Evolutionary conservation across 768 basidiomycete species (phyloP).

Genomic region (Amanita exitialis): DNA sequence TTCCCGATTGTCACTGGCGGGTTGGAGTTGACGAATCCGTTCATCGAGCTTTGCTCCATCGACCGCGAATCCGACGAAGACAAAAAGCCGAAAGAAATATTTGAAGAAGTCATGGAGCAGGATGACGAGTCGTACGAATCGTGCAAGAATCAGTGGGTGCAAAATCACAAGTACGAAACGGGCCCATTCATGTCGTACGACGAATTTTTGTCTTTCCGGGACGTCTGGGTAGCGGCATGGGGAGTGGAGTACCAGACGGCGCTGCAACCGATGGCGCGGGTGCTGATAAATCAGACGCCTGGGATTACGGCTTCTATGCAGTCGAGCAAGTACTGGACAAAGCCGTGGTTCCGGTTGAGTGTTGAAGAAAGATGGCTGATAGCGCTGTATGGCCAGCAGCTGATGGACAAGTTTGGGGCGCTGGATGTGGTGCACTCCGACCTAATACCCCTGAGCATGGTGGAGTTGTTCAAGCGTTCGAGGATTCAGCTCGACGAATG

Average conservation of each 20-base stretch:
- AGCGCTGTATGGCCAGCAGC: slow-evolving; percentile 27
- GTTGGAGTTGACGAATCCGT: slow-evolving; percentile 22
- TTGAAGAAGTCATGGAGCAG: slow-evolving; percentile 13
- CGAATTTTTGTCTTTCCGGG: slow-evolving; percentile 9
- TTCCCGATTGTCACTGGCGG: slow-evolving; percentile 27
- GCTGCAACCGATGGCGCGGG: background rate
- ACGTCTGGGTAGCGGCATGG: slow-evolving; percentile 10
- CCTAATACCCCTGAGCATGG: slow-evolving; percentile 31
- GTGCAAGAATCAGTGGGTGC: slow-evolving; percentile 13
- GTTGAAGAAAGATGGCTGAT: slow-evolving; percentile 28
- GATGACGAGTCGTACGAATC: slow-evolving; percentile 18
- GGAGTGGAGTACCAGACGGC: slow-evolving; percentile 4
- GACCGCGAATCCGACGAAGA: slow-evolving; percentile 18
- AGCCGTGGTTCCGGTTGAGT: slow-evolving; percentile 7
- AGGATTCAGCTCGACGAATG: slow-evolving; percentile 23
- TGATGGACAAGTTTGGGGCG: slow-evolving; percentile 28
- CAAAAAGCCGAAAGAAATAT: slow-evolving; percentile 8
- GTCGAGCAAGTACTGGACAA: slow-evolving; percentile 3
- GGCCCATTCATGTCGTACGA: slow-evolving; percentile 10
- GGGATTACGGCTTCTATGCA: background rate
- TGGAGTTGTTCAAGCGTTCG: slow-evolving; percentile 25
- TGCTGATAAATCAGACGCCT: background rate
- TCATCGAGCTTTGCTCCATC: slow-evolving; percentile 15
- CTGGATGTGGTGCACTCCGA: slow-evolving; percentile 28
- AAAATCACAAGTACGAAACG: background rate